Conservation (phyloP, 257 asterid genomes). For the Schizonepeta tenuifolia region DNA sequence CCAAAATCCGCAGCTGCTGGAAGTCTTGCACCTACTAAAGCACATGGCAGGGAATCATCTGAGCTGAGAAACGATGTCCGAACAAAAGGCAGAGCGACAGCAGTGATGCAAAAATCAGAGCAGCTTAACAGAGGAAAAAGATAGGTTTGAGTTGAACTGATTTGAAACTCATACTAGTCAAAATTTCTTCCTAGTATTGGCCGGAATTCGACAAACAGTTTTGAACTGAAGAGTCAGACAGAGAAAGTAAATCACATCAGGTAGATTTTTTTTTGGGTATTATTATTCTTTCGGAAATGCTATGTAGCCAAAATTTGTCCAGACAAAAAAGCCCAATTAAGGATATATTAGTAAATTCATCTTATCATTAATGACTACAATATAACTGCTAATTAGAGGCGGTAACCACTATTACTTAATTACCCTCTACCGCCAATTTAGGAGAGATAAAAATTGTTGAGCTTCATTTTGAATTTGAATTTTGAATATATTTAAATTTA, state of each 20-base stretch:
- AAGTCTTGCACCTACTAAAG: constrained; percentile 37
- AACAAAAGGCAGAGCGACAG: constrained; percentile 40
- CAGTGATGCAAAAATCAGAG: constrained; percentile 37
- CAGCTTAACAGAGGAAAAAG: constrained; percentile 28
- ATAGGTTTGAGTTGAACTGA: constrained; percentile 16
- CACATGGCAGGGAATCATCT: constrained; percentile 35
- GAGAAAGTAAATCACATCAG: constrained; percentile 4
- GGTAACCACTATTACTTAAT: no score
- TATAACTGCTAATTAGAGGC: no score
- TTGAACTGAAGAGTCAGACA: not conserved
- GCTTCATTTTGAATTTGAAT: no score
- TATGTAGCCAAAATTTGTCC: no score
- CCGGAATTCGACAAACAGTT: not conserved
- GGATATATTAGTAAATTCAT: no score
- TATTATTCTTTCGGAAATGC: not conserved
- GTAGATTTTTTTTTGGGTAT: not conserved
- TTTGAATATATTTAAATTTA: no score
- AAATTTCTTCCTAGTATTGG: not conserved
- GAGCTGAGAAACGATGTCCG: constrained; percentile 34
- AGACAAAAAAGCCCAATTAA: no score
- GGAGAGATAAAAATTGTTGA: no score
- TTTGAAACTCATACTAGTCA: not conserved
- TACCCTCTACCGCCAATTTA: no score
- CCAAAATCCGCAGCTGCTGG: constrained; percentile 52
- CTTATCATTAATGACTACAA: no score